These are phyloP conservation scores for Cystofilobasidium ferigula DNA, from an alignment of 768 basidiomycete species.

Conservation along the genomic window DNA sequence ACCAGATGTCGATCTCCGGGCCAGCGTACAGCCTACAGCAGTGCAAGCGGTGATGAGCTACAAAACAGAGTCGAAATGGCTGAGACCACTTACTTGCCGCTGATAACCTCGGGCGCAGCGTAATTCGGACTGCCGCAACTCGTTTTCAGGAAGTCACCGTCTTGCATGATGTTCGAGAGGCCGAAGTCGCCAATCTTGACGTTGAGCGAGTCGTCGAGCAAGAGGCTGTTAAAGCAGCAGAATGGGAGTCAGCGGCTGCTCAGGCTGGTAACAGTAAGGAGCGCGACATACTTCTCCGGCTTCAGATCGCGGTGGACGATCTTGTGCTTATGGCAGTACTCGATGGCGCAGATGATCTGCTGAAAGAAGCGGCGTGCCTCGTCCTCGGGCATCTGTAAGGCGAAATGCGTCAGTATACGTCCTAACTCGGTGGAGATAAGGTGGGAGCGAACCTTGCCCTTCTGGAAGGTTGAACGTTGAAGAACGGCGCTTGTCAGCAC, in stretches of 20 bases:
- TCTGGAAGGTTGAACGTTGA: slow-evolving; percentile 29
- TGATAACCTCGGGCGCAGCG: slow-evolving; percentile 94
- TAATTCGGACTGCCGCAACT: slow-evolving; percentile 98
- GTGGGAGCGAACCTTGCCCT: slow-evolving; percentile 46
- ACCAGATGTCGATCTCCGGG: slow-evolving; percentile 98
- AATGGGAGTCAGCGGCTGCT: slow-evolving; percentile 62
- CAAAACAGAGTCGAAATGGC: not conserved
- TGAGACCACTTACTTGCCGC: slow-evolving; percentile 51
- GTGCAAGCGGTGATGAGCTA: not conserved
- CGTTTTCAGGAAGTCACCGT: slow-evolving; percentile 92
- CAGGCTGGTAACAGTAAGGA: slow-evolving; percentile 45
- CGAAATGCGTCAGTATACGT: too few relatives aligned
- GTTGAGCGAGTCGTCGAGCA: slow-evolving; percentile 41
- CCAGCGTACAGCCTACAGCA: slow-evolving; percentile 64
- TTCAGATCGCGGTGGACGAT: slow-evolving; percentile 98
- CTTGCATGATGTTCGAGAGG: slow-evolving; percentile 85
- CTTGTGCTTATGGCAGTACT: slow-evolving; percentile 66
- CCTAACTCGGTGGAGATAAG: not conserved
- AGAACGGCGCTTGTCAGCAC: not conserved
- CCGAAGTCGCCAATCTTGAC: slow-evolving; percentile 99
- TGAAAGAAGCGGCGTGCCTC: slow-evolving; percentile 92
- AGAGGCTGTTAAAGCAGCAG: slow-evolving; percentile 37
- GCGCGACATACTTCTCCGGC: slow-evolving; percentile 64
- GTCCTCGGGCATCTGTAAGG: slow-evolving; percentile 61
- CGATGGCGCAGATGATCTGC: slow-evolving; percentile 93